phyloP scores from a whole-genome alignment of 139 green algal genomes.

The Cymbomonas tetramitiformis region DNA sequence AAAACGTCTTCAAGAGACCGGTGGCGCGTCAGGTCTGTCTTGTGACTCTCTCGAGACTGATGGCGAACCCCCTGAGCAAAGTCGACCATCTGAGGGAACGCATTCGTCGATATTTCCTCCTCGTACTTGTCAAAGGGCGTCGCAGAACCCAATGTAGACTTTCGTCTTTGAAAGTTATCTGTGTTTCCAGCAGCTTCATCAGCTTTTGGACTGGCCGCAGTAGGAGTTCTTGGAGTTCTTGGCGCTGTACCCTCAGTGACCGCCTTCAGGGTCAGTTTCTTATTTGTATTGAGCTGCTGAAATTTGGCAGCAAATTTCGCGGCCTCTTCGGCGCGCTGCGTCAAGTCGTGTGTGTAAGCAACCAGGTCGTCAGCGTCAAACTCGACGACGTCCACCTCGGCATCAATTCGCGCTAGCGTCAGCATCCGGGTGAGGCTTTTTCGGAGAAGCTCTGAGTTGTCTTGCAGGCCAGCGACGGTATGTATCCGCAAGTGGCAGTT shows the following conservation, averaged over 20 bases:
- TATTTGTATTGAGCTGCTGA: neutral
- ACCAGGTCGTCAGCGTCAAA: slow-evolving; percentile 4
- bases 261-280: neutral
- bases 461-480: neutral
- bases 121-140: too few relatives aligned
- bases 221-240: neutral
- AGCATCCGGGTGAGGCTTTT: slow-evolving; percentile 10
- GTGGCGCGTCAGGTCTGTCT: too few relatives aligned
- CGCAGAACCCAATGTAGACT: neutral
- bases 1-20: too few relatives aligned
- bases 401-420: slow-evolving; percentile 9
- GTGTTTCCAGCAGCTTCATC: neutral
- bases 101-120: too few relatives aligned
- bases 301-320: neutral
- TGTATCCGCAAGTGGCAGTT: slow-evolving; percentile 17
- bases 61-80: too few relatives aligned
- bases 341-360: slow-evolving; percentile 13
- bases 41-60: too few relatives aligned
- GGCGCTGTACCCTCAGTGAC: neutral
- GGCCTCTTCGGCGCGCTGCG: neutral
- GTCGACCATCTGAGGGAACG: too few relatives aligned
- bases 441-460: slow-evolving; percentile 8
- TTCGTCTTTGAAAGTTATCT: neutral
- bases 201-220: neutral
- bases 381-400: slow-evolving; percentile 15